A percentile compares a stretch with the other conserved stretches of the same genome.
These are phyloP conservation scores for Logfia minima DNA, from an alignment of 129 eudicot species.

Conservation along the genomic window DNA sequence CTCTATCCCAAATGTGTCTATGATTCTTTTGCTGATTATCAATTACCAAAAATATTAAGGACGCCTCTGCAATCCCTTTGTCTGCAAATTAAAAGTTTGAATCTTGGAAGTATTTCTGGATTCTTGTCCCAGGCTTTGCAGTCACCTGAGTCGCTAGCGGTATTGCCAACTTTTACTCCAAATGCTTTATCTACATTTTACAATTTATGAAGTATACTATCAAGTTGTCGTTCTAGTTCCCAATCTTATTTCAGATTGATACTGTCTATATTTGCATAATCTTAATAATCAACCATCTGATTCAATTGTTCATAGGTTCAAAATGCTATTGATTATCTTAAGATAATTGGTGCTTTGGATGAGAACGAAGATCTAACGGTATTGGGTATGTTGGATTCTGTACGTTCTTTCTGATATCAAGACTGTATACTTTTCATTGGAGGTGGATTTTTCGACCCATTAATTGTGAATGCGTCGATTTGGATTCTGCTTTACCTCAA, in stretches of 20 bases:
- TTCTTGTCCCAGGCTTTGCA: slow-evolving; percentile 90
- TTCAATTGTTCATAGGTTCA: slow-evolving; percentile 59
- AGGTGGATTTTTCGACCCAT: neutral
- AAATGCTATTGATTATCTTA: slow-evolving; percentile 92
- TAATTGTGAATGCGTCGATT: neutral
- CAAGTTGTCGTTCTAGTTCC: neutral
- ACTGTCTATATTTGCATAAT: neutral
- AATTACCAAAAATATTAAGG: slow-evolving; percentile 90
- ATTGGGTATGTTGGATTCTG: slow-evolving; percentile 46
- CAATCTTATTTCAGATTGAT: neutral
- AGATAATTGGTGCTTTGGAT: slow-evolving; percentile 86
- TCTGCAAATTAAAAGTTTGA: slow-evolving; percentile 88
- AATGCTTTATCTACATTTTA: neutral
- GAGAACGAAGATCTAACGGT: slow-evolving; percentile 79
- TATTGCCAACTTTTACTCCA: slow-evolving; percentile 31
- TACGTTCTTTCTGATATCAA: neutral
- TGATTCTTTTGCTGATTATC: slow-evolving; percentile 85
- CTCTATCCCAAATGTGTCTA: slow-evolving; percentile 91
- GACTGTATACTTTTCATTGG: neutral
- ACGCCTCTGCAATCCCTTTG: slow-evolving; percentile 97
- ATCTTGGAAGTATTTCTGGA: slow-evolving; percentile 89
- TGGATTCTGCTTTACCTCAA: slow-evolving; percentile 1
- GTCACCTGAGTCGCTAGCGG: slow-evolving; percentile 87
- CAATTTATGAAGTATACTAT: neutral
- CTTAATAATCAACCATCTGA: too few relatives aligned